These are phyloP conservation scores for Candida arabinofermentans DNA, from an alignment of 805 yeast species.

Conservation along the genomic window DNA sequence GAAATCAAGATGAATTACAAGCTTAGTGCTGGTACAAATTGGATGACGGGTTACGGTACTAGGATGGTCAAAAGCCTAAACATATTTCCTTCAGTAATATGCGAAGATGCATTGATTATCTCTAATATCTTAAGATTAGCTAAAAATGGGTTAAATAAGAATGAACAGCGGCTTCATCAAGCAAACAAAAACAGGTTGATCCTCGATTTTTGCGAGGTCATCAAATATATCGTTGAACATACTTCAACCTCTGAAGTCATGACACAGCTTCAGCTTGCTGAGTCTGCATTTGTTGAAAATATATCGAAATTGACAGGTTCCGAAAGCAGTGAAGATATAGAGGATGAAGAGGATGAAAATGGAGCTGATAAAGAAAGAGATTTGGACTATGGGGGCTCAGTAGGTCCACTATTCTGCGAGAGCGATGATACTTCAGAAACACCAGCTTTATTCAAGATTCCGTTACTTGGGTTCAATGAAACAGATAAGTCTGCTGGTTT, in stretches of 20 bases:
- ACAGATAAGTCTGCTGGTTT: neutral
- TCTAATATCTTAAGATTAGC: constrained; percentile 12
- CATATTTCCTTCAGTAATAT: constrained; percentile 23
- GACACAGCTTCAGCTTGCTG: neutral
- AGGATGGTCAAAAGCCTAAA: constrained; percentile 28
- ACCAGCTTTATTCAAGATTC: too few relatives aligned
- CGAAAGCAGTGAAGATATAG: neutral
- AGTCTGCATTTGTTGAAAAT: neutral
- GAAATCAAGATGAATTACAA: constrained; percentile 31
- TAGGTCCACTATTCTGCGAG: too few relatives aligned
- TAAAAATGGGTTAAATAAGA: neutral
- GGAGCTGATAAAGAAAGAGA: neutral
- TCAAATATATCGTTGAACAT: constrained; percentile 4
- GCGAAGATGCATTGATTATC: constrained; percentile 28
- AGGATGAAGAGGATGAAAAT: neutral
- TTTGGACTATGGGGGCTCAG: too few relatives aligned
- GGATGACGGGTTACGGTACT: constrained; percentile 26
- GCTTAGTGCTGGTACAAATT: constrained; percentile 18
- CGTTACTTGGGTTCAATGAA: neutral
- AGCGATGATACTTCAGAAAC: too few relatives aligned
- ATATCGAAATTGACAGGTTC: neutral
- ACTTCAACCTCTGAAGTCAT: neutral
- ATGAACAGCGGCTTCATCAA: neutral
- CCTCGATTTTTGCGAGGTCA: constrained; percentile 14
- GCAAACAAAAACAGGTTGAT: constrained; percentile 5